These are phyloP conservation scores for Kandelia obovata DNA, from an alignment of 345 rosid genomes.

Conservation along the genomic window DNA sequence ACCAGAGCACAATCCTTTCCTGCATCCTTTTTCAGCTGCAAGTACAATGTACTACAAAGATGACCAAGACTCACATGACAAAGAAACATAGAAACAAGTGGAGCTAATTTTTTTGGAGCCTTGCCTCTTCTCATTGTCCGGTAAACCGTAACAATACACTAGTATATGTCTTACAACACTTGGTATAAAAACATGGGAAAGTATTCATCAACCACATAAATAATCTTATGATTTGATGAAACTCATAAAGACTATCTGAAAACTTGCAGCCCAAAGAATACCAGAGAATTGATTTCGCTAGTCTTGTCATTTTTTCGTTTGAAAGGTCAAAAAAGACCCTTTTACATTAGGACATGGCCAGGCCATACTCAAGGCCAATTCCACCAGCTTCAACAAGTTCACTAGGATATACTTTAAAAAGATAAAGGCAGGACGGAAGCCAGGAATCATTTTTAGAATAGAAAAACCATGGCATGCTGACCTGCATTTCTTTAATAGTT, in stretches of 20 bases:
- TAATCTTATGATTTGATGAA: no score
- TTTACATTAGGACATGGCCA: neutral
- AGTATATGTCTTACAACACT: neutral
- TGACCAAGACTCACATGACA: neutral
- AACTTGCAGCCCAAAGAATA: no score
- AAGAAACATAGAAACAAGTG: neutral
- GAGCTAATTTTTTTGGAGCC: no score
- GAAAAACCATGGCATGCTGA: neutral
- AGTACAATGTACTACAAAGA: neutral
- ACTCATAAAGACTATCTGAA: no score
- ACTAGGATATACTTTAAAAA: neutral
- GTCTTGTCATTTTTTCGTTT: no score
- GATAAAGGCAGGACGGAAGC: constrained; percentile 3
- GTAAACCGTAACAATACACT: no score
- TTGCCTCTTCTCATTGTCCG: no score
- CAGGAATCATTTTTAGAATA: neutral
- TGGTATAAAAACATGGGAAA: neutral
- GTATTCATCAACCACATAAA: no score
- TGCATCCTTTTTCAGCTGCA: constrained; percentile 82
- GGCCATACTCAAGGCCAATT: neutral
- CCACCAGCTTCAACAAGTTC: neutral
- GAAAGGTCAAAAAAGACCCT: no score
- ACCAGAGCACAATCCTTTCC: constrained; percentile 59
- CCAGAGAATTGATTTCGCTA: no score
- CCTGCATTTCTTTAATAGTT: neutral